These are phyloP conservation scores for Phytophthora citrophthora DNA, from an alignment of 352 stramenopile species.

Conservation along the genomic window DNA sequence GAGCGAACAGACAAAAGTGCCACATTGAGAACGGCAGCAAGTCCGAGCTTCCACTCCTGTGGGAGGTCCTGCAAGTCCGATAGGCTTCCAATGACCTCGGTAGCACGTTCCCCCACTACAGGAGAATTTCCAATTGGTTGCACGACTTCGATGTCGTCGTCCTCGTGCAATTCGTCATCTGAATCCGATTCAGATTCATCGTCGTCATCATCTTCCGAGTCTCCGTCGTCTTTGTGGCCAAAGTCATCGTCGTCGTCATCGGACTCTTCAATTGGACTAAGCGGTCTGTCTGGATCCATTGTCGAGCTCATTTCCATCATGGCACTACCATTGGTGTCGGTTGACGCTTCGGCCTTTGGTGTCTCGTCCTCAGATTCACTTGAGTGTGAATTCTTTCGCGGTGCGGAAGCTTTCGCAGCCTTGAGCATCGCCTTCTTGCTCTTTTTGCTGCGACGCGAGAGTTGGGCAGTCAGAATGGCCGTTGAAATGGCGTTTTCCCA, in stretches of 20 bases:
- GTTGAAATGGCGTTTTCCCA: slow-evolving; percentile 84
- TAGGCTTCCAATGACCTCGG: slow-evolving; percentile 13
- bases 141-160: slow-evolving; percentile 29
- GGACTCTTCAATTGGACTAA: slow-evolving; percentile 37
- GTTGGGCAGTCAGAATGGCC: slow-evolving; percentile 62
- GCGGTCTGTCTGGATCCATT: slow-evolving; percentile 13
- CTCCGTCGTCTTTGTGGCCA: slow-evolving; percentile 44
- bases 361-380: slow-evolving; percentile 30
- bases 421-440: slow-evolving; percentile 43
- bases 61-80: slow-evolving; percentile 37
- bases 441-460: slow-evolving; percentile 45
- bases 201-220: slow-evolving; percentile 45
- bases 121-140: slow-evolving; percentile 1
- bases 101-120: not conserved
- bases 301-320: slow-evolving; percentile 21
- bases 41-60: slow-evolving; percentile 44
- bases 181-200: slow-evolving; percentile 43
- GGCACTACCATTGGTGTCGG: slow-evolving; percentile 15
- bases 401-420: slow-evolving; percentile 19
- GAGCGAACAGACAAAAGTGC: slow-evolving; percentile 36
- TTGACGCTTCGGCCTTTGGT: not conserved
- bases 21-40: slow-evolving; percentile 38
- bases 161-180: slow-evolving; percentile 36
- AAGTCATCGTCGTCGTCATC: slow-evolving; percentile 55
- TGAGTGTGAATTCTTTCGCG: slow-evolving; percentile 26